Evolutionary conservation across 2,329 filamentous ascomycete species (phyloP).

Genomic region (Phialemoniopsis sp.): DNA sequence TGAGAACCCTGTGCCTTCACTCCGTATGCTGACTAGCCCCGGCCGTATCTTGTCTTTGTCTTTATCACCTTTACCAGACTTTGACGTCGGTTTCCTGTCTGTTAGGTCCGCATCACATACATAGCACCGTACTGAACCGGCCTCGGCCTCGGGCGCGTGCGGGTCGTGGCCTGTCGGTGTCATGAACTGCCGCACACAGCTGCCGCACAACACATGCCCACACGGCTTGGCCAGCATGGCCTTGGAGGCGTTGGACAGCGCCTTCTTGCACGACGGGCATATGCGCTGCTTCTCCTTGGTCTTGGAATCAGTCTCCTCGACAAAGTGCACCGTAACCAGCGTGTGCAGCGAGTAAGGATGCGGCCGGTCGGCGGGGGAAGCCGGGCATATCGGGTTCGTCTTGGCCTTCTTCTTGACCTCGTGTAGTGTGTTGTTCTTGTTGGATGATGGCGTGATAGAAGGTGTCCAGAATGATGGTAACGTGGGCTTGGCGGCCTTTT

Average conservation of each 20-base stretch:
- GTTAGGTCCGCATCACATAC: slow-evolving; percentile 82
- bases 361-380: slow-evolving; percentile 58
- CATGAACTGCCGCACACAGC: slow-evolving; percentile 82
- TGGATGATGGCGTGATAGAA: slow-evolving; percentile 68
- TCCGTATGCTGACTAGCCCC: slow-evolving; percentile 74
- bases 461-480: slow-evolving; percentile 93
- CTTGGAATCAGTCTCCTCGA: slow-evolving; percentile 54
- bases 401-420: slow-evolving; percentile 60
- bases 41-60: slow-evolving; percentile 57
- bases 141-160: slow-evolving; percentile 46
- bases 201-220: slow-evolving; percentile 86
- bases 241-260: slow-evolving; percentile 74
- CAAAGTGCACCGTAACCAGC: slow-evolving; percentile 73
- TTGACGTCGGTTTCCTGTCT: slow-evolving; percentile 35
- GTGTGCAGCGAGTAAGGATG: slow-evolving; percentile 77
- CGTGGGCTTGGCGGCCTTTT: slow-evolving; percentile 61
- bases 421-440: slow-evolving; percentile 52
- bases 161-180: slow-evolving; percentile 53
- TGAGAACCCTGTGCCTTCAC: slow-evolving; percentile 90
- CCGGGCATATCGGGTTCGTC: slow-evolving; percentile 70
- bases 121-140: slow-evolving; percentile 64
- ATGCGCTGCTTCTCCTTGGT: slow-evolving; percentile 35
- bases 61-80: slow-evolving; percentile 35
- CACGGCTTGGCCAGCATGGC: slow-evolving; percentile 83
- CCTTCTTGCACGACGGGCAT: slow-evolving; percentile 85